A percentile compares a stretch with the other conserved stretches of the same genome.
Conservation (phyloP, 768 basidiomycete genomes). For the Lenzites betulinus region DNA sequence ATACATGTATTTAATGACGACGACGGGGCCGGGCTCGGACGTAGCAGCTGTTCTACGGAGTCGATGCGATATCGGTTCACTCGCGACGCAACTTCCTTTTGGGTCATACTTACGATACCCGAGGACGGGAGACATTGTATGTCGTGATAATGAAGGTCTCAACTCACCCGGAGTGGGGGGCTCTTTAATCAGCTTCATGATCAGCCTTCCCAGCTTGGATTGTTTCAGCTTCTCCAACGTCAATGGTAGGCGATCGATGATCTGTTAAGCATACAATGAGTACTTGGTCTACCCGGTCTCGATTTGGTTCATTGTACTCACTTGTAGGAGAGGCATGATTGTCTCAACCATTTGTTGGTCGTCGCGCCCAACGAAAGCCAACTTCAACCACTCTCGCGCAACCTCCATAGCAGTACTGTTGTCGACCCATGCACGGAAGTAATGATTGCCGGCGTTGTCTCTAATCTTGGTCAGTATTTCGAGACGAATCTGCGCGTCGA, state of each 20-base stretch:
- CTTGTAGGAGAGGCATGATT: slow-evolving; percentile 85
- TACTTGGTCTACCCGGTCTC: no score
- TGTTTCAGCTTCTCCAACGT: slow-evolving; percentile 65
- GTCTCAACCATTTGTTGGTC: slow-evolving; percentile 66
- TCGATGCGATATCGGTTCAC: slow-evolving; percentile 3
- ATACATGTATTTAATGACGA: slow-evolving; percentile 47
- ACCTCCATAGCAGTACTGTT: slow-evolving; percentile 75
- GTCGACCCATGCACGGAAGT: slow-evolving; percentile 85
- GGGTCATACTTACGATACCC: background rate
- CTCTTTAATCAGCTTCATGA: slow-evolving; percentile 76
- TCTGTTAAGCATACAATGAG: slow-evolving; percentile 41
- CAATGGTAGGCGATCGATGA: slow-evolving; percentile 82
- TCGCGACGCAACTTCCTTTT: background rate
- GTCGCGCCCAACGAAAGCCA: slow-evolving; percentile 57
- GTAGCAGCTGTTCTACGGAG: slow-evolving; percentile 10
- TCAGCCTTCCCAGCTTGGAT: slow-evolving; percentile 79
- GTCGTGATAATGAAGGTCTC: background rate
- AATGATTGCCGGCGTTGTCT: slow-evolving; percentile 83
- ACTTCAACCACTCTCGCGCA: slow-evolving; percentile 80
- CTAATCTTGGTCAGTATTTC: slow-evolving; percentile 82
- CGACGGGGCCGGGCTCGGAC: background rate
- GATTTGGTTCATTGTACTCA: slow-evolving; percentile 44
- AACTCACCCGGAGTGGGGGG: slow-evolving; percentile 80
- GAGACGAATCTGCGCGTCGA: slow-evolving; percentile 63
- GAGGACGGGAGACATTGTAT: background rate